phyloP scores from a whole-genome alignment of 2,329 filamentous ascomycete species.

The Aureobasidium sp. region DNA sequence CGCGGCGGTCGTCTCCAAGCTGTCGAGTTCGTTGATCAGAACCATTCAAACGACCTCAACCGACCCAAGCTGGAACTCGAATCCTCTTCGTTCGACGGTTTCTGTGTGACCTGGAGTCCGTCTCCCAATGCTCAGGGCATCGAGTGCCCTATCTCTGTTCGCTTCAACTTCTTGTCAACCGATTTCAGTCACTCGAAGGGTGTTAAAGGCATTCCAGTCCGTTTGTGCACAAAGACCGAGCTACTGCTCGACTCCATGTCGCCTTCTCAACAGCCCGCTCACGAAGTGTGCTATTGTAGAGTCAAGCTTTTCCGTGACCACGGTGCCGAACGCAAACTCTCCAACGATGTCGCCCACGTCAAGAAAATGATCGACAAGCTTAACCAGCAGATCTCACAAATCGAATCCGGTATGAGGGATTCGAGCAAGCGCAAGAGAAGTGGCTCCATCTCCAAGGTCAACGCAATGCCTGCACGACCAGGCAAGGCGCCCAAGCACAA shows the following conservation, averaged over 20 bases:
- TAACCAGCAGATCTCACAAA: conserved; percentile 83
- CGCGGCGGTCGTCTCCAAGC: conserved; percentile 86
- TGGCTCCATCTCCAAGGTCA: conserved; percentile 39
- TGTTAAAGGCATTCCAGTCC: conserved; percentile 92
- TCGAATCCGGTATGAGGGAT: conserved; percentile 52
- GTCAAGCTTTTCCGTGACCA: conserved; percentile 96
- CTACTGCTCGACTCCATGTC: conserved; percentile 46
- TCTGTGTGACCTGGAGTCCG: conserved; percentile 70
- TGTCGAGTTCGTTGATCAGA: conserved; percentile 78
- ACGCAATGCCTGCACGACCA: conserved; percentile 48
- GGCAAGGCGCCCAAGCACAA: conserved; percentile 89
- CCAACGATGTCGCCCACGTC: conserved; percentile 88
- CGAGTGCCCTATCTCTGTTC: conserved; percentile 80
- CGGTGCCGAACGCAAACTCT: conserved; percentile 87
- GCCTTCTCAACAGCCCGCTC: conserved; percentile 33
- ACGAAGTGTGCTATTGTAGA: conserved; percentile 86
- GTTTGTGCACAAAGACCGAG: conserved; percentile 85
- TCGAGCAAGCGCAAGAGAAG: conserved; percentile 55
- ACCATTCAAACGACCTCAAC: conserved; percentile 42
- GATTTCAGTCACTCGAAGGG: conserved; percentile 99
- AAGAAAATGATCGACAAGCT: conserved; percentile 96
- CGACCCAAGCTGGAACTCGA: conserved; percentile 43
- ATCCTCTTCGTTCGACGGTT: conserved; percentile 79
- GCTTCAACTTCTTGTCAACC: conserved; percentile 97
- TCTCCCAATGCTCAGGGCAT: conserved; percentile 60